Evolutionary conservation across 371 early-diverging fungal genomes (phyloP).

Genomic region (Thermomucor indicae-seudaticae): DNA sequence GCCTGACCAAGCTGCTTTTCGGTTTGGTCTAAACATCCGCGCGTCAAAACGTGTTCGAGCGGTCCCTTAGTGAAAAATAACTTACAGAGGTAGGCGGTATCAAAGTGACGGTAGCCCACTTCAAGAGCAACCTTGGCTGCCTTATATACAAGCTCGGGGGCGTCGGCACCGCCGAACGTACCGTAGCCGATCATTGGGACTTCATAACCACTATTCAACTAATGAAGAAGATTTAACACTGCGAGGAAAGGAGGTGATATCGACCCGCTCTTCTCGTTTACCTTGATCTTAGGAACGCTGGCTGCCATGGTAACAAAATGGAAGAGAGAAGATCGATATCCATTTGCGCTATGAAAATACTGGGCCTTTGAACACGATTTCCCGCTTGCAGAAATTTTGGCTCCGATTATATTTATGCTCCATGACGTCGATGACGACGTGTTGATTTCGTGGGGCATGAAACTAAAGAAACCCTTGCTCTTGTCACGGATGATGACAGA

Average conservation of each 20-base stretch:
- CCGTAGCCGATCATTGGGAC: constrained; percentile 40
- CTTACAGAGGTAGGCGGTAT: constrained; percentile 43
- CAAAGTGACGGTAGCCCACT: constrained; percentile 36
- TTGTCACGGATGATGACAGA: too few species aligned
- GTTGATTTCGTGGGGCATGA: too few species aligned
- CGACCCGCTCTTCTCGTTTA: too few species aligned
- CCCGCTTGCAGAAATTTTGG: too few species aligned
- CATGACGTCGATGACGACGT: too few species aligned
- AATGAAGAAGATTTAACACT: not conserved
- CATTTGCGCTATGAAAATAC: too few species aligned
- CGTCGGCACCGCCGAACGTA: constrained; percentile 38
- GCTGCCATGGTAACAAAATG: too few species aligned
- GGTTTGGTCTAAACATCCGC: constrained; percentile 24
- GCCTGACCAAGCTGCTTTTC: constrained; percentile 78
- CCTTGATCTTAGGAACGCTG: not conserved
- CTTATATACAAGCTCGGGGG: constrained; percentile 30
- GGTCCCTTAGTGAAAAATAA: not conserved
- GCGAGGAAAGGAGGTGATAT: too few species aligned
- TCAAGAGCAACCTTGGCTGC: constrained; percentile 36
- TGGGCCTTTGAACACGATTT: too few species aligned
- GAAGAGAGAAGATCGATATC: too few species aligned
- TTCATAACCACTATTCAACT: constrained; percentile 31
- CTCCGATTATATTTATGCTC: too few species aligned
- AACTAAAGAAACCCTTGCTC: too few species aligned
- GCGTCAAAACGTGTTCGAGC: not conserved